These are phyloP conservation scores for Hypericum perforatum DNA, from an alignment of 345 rosid genomes.

Conservation along the genomic window DNA sequence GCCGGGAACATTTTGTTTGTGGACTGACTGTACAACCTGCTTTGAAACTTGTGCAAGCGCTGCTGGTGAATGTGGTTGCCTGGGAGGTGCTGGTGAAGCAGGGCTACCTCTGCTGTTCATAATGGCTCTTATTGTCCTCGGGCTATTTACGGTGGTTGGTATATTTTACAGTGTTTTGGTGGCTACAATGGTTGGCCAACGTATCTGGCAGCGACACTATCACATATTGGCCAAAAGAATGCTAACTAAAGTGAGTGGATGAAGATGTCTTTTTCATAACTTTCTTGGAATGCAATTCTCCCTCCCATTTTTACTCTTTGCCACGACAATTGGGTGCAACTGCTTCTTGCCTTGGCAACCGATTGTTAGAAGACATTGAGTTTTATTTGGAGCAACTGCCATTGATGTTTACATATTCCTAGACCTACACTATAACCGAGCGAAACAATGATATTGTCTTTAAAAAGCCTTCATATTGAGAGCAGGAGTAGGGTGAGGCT, in stretches of 20 bases:
- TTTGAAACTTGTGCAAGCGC: conserved; percentile 93
- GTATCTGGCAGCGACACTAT: conserved; percentile 98
- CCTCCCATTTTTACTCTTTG: no score
- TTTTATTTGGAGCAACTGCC: no score
- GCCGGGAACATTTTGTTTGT: conserved; percentile 96
- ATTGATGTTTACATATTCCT: no score
- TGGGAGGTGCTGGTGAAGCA: conserved; percentile 98
- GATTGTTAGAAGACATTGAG: no score
- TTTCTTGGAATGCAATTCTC: no score
- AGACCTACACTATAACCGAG: no score
- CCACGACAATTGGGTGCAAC: no score
- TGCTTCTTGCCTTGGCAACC: no score
- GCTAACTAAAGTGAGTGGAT: conserved; percentile 50
- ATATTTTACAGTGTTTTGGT: conserved; percentile 94
- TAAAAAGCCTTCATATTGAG: no score
- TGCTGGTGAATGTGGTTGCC: conserved; percentile 88
- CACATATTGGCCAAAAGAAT: conserved; percentile 97
- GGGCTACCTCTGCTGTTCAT: conserved; percentile 79
- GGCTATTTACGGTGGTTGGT: conserved; percentile 84
- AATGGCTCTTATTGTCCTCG: conserved; percentile 80
- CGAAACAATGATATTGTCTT: no score
- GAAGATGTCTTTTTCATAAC: no score
- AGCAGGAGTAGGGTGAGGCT: no score
- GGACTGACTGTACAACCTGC: conserved; percentile 99
- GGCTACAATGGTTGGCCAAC: conserved; percentile 98